Percentiles rank a stretch among this genome's conserved stretches.
phyloP scores from a whole-genome alignment of 106 monocot genomes.

The Gastrodia elata region DNA sequence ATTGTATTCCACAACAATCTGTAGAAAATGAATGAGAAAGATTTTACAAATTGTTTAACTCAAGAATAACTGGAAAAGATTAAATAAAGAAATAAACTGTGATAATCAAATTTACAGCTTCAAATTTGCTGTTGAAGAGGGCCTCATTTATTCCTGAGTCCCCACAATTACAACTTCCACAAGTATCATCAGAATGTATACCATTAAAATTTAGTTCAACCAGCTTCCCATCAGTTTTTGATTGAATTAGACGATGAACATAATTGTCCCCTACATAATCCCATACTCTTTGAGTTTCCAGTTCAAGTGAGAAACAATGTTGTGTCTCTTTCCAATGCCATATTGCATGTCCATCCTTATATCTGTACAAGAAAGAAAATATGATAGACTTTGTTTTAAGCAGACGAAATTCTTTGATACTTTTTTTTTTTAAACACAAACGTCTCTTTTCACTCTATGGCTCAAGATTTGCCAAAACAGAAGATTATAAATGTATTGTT shows the following conservation, averaged over 20 bases:
- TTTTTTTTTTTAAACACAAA: too few species aligned
- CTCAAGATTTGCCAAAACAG: background rate
- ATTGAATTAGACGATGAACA: slow-evolving; percentile 89
- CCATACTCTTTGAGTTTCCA: slow-evolving; percentile 91
- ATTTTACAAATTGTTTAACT: background rate
- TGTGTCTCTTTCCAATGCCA: slow-evolving; percentile 94
- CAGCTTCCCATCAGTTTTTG: slow-evolving; percentile 89
- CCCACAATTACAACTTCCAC: slow-evolving; percentile 39
- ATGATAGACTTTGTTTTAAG: background rate
- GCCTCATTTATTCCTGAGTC: slow-evolving; percentile 58
- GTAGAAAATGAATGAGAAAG: slow-evolving; percentile 8
- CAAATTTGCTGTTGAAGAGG: slow-evolving; percentile 76
- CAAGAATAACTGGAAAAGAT: background rate
- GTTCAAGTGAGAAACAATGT: slow-evolving; percentile 87
- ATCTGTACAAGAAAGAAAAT: slow-evolving; percentile 23
- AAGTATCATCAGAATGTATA: slow-evolving; percentile 26
- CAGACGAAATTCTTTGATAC: too few species aligned
- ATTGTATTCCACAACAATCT: slow-evolving; percentile 88
- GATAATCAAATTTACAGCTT: slow-evolving; percentile 45
- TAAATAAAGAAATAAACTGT: background rate
- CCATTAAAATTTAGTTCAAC: slow-evolving; percentile 75
- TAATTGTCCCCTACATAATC: slow-evolving; percentile 96
- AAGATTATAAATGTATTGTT: background rate
- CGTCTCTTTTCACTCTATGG: background rate
- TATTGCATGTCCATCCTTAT: slow-evolving; percentile 84